phyloP scores from a whole-genome alignment of 192 early-diverging fungal species.

The Geranomyces michiganensis region DNA sequence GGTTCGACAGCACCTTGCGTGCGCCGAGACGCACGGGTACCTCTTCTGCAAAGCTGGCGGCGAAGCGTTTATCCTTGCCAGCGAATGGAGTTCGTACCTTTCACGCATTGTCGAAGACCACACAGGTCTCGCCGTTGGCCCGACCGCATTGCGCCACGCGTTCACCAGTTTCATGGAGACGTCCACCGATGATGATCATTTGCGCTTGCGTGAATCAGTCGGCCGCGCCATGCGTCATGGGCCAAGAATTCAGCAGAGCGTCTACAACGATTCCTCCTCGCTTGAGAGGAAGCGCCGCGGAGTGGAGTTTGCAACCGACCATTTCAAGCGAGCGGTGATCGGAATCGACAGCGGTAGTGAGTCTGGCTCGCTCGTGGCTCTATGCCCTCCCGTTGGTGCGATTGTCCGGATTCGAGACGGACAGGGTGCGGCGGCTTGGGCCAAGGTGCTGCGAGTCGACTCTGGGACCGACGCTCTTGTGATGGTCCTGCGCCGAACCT shows the following conservation, averaged over 20 bases:
- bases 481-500: not conserved
- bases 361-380: not conserved
- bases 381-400: conserved; percentile 7
- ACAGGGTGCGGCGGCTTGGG: not conserved
- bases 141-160: conserved; percentile 18
- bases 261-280: too few relatives aligned
- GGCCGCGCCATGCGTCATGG: conserved; percentile 13
- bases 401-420: conserved; percentile 1
- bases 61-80: not conserved
- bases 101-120: conserved; percentile 17
- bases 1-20: not conserved
- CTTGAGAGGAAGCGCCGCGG: too few relatives aligned
- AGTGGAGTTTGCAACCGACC: too few relatives aligned
- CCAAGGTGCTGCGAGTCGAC: conserved; percentile 7
- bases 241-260: too few relatives aligned
- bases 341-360: conserved; percentile 6
- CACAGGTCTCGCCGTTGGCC: not conserved
- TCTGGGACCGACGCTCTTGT: not conserved
- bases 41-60: conserved; percentile 24
- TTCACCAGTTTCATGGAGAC: conserved; percentile 18
- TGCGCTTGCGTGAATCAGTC: conserved; percentile 10
- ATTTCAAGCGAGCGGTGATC: too few relatives aligned
- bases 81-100: conserved; percentile 16
- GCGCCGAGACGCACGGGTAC: not conserved
- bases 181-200: not conserved